Percentiles rank a stretch among this genome's conserved stretches.
Conservation (phyloP, 352 stramenopile species). For the Globisporangium cylindrosporum region DNA sequence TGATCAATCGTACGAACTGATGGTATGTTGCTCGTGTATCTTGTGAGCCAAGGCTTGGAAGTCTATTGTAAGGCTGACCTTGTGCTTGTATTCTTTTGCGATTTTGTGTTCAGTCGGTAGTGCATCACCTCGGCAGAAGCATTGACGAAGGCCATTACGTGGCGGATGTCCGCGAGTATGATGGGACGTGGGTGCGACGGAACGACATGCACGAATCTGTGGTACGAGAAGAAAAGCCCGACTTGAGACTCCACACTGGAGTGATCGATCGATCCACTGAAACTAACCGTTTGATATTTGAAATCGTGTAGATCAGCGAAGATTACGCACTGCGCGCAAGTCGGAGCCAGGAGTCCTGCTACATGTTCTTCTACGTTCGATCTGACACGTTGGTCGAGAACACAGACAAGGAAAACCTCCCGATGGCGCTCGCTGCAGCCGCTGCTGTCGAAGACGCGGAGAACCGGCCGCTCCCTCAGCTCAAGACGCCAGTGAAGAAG, state of each 20-base stretch:
- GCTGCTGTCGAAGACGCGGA: not conserved
- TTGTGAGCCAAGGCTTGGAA: not conserved
- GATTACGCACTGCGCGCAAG: constrained; percentile 71
- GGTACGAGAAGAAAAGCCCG: constrained; percentile 30
- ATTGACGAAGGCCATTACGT: constrained; percentile 87
- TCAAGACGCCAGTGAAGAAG: constrained; percentile 20
- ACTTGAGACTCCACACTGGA: not conserved
- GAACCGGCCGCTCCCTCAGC: constrained; percentile 14
- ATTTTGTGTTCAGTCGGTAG: constrained; percentile 53
- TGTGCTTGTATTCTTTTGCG: not conserved
- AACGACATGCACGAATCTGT: constrained; percentile 83
- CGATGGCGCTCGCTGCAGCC: constrained; percentile 17
- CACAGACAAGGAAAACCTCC: constrained; percentile 69
- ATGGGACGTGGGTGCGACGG: constrained; percentile 60
- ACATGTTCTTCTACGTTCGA: constrained; percentile 87
- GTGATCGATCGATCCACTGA: not conserved
- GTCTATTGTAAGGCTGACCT: constrained; percentile 2
- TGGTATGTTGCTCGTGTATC: constrained; percentile 31
- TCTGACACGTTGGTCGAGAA: constrained; percentile 20
- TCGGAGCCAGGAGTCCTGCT: constrained; percentile 81
- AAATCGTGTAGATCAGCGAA: constrained; percentile 56
- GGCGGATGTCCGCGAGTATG: constrained; percentile 57
- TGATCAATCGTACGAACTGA: constrained; percentile 40
- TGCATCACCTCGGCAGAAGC: constrained; percentile 77
- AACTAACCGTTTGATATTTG: not conserved